Base-by-base conservation (phyloP, 805 yeast species). In the Candida germanica region DNA sequence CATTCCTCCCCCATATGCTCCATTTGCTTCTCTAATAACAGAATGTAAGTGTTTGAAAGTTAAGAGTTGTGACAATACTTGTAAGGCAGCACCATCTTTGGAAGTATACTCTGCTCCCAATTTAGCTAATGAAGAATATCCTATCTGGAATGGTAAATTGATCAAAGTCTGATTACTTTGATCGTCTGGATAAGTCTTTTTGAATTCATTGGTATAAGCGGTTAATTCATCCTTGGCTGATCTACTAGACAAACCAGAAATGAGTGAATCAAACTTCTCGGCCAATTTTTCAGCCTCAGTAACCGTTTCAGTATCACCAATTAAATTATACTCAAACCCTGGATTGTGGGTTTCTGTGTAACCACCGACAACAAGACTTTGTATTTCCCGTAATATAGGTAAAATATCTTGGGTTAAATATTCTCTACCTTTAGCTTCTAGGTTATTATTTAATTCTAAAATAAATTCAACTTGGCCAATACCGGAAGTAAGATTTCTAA, bases 1-100 rank as follows among this genome's bases (percentile, higher is more conserved):
- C 4, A 95, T 84, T 3, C 98, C 98, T 5, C 96, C 98, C 6
- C 98, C 98, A 54, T 93, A 93, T 0, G 98, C 98, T 40, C 98
- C 98, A 39, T 96, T 96, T 51, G 91, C 79, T 54, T 93, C 98
- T 47, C 98, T 76, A 25, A 93, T 79, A 45, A 88, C 95, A 9
- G 87, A 76, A 58, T 93, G 98, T 32, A 93, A 65, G 47, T 85
- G 77, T 52, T 84, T 86, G 61, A 83, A 89, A 0, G 95, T 82
- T 47, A 88, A 58, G 39, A 93, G 57, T 48, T 83, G 89, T 1
- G 96, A 73, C 31, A 93, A 67, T 0, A 93, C 77, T 58, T 87
- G 95, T 29, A 93, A 70, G 1, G 87, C 70, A 0, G 98, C 95
- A 24, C 95, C 88, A 46, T 91, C 97, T 33, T 70, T 61, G 34